Base-by-base conservation (phyloP, 345 rosid species). In the Gossypium turneri region DNA sequence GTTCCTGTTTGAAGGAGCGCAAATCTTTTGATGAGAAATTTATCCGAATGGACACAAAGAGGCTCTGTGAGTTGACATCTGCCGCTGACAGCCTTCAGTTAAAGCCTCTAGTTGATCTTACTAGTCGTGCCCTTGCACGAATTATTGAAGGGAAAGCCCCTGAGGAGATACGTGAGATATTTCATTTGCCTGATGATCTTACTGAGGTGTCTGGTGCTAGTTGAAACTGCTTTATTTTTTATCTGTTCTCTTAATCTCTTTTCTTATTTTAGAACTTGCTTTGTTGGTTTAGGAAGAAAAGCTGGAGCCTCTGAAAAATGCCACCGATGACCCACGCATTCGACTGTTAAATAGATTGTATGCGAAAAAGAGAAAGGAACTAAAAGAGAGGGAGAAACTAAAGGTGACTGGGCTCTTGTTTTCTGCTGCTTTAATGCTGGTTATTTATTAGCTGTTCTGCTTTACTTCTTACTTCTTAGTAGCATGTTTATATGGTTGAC, bases 61-160 rank as follows among this genome's bases (percentile, higher is more conserved):
- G 85, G 85, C 86, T 94, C 12, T 90, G 97, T 78, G 98, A 92
- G 82, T 80, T 93, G 88, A 90, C 91, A 78, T 89, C 97, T 73
- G 98, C 98, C 47, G 97, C 97, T 55, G 95, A 89, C 79, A 90
- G 95, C 86, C 94, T 93, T 78, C 94, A 92, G 83, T 80, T 94
- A 76, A 88, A 88, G 82, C 95, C 92, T 77, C 77, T 93, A 86
- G 95, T 91, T 83, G 95, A 93, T 88, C 92, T 93, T 47, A 89
- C 95, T 17, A 90, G 97, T 77, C 91, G 97, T 67, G 89, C 97
- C 57, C 93, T 93, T 84, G 94, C 94, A 74, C 84, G 95, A 75
- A 86, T 83, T 73, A 90, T 91, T 58, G 98, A 91, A 81, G 97
- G 98, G 72, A 91, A 88, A 81, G 81, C 86, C 52, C 94, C 94